Evolutionary conservation across 2,329 filamentous ascomycete species (phyloP), one percentile per base, ranked within the genome.

Genomic region (Aspergillus ochraceoroseus): DNA sequence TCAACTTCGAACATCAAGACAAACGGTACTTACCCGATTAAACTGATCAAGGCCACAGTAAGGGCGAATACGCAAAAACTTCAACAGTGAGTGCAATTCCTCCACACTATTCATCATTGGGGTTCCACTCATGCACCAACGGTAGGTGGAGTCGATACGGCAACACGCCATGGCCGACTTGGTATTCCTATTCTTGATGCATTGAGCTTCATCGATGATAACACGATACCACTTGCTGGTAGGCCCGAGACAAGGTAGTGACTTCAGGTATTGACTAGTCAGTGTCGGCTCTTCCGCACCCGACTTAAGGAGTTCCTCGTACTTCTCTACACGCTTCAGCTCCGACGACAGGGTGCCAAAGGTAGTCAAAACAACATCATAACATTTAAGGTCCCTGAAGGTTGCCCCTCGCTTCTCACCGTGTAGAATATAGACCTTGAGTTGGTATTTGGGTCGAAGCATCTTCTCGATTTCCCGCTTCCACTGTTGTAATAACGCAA

Each of bases 41-140:
- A 94, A 94, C 14, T 68, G 66, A 0, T 75, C 67, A 66, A 75
- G 76, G 9, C 76, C 70, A 52, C 76, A 77, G 61, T 92, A 94
- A 2, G 87, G 87, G 44, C 74, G 74, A 56, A 94, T 89, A 2
- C 74, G 72, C 11, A 94, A 71, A 55, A 94, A 95, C 2, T 77
- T 75, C 30, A 95, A 71, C 13, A 94, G 67, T 0, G 87, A 85
- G 55, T 78, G 88, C 2, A 94, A 70, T 54, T 95, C 89, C 15
- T 77, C 71, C 2, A 90, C 79, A 8, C 75, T 79, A 53, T 95
- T 95, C 83, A 92, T 92, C 83, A 90, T 88, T 0, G 86, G 86
- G 0, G 86, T 92, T 17, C 86, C 86, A 22, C 82, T 87, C 61
- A 90, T 75, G 56, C 83, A 87, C 68, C 85, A 81, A 32, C 85